phyloP scores from a whole-genome alignment of 1,139 yeast genomes.

The Hansenula lynferdii region DNA sequence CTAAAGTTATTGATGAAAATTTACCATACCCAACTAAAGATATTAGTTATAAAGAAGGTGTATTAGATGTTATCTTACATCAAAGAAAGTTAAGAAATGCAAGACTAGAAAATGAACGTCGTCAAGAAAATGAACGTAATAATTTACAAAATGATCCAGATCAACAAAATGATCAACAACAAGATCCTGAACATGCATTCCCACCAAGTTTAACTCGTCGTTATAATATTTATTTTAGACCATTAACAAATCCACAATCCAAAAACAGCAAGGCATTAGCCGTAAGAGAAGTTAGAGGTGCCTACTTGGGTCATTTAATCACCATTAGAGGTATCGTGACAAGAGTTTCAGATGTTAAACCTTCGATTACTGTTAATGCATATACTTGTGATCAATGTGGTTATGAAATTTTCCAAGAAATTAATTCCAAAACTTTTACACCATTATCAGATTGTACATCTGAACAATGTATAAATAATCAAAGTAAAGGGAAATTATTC shows the following conservation, averaged over 20 bases:
- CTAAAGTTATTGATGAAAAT: slow-evolving; percentile 68
- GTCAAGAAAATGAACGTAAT: slow-evolving; percentile 39
- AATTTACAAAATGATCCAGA: slow-evolving; percentile 27
- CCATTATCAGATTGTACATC: slow-evolving; percentile 88
- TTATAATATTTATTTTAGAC: slow-evolving; percentile 82
- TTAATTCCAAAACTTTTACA: slow-evolving; percentile 74
- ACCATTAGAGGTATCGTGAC: slow-evolving; percentile 95
- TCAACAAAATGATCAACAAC: slow-evolving; percentile 2
- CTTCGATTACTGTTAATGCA: slow-evolving; percentile 85
- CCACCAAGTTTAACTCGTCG: slow-evolving; percentile 87
- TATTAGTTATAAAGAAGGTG: slow-evolving; percentile 80
- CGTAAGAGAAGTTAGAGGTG: slow-evolving; percentile 86
- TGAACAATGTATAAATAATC: slow-evolving; percentile 69
- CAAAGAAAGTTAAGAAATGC: slow-evolving; percentile 84
- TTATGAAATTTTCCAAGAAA: slow-evolving; percentile 93
- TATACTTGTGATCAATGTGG: slow-evolving; percentile 99
- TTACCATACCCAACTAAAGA: slow-evolving; percentile 83
- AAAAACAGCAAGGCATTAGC: slow-evolving; percentile 53
- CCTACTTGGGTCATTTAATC: slow-evolving; percentile 76
- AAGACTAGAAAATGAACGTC: slow-evolving; percentile 62
- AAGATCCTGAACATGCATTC: slow-evolving; percentile 45
- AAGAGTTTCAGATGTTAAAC: slow-evolving; percentile 94
- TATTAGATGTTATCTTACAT: slow-evolving; percentile 85
- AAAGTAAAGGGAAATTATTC: slow-evolving; percentile 82
- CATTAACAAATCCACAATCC: slow-evolving; percentile 39